These are phyloP conservation scores for Psilocybe sp. DNA, from an alignment of 768 basidiomycete genomes.

Conservation along the genomic window DNA sequence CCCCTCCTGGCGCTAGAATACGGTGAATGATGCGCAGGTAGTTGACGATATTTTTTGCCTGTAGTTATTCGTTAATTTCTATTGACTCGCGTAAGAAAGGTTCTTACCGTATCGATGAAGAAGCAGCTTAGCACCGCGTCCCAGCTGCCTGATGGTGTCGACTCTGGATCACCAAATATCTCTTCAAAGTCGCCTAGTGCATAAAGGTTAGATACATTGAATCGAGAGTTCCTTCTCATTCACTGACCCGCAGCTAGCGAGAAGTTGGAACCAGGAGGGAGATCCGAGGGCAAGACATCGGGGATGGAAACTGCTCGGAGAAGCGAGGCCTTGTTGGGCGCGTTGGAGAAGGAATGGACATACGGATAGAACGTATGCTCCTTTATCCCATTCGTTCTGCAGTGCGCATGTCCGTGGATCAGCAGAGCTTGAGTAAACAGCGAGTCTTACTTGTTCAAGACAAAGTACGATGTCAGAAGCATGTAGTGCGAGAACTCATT, in stretches of 20 bases:
- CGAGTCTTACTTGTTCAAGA: conserved; percentile 72
- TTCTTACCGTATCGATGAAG: conserved; percentile 88
- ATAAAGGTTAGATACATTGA: conserved; percentile 3
- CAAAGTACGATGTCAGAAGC: conserved; percentile 85
- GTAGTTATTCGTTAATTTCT: not conserved
- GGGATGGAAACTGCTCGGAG: conserved; percentile 73
- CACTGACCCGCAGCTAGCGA: conserved; percentile 80
- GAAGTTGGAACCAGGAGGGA: conserved; percentile 66
- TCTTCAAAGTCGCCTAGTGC: conserved; percentile 85
- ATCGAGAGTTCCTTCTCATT: not conserved
- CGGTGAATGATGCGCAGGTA: conserved; percentile 86
- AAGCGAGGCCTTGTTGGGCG: conserved; percentile 54
- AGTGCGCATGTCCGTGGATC: conserved; percentile 5
- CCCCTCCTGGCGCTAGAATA: conserved; percentile 80
- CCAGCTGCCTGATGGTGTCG: conserved; percentile 79
- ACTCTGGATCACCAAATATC: conserved; percentile 70
- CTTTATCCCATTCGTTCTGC: conserved; percentile 63
- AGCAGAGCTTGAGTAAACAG: not conserved
- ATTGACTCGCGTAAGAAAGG: not conserved
- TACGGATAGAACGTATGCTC: conserved; percentile 84
- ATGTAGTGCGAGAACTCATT: conserved; percentile 97
- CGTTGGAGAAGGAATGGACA: conserved; percentile 90
- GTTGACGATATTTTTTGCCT: conserved; percentile 91
- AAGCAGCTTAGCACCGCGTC: conserved; percentile 92
- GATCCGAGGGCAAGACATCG: conserved; percentile 75